Evolutionary conservation across 2,329 filamentous ascomycete genomes (phyloP).

Genomic region (Clonostachys rhizophaga): DNA sequence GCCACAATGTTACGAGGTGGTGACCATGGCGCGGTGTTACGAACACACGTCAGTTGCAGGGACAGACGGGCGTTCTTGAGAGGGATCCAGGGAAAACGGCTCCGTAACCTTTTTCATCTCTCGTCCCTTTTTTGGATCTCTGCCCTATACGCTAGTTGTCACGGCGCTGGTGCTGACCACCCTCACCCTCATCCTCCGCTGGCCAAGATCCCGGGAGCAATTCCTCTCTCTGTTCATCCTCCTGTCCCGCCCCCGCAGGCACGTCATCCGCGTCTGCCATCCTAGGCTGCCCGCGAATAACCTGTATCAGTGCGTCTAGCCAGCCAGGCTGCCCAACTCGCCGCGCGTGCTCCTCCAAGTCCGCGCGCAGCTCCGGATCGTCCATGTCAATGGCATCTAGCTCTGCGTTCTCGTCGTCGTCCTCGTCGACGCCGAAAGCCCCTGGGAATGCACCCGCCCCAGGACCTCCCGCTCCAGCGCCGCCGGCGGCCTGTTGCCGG

Average conservation of each 20-base stretch:
- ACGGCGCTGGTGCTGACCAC: background rate
- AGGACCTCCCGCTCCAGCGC: conserved; percentile 3
- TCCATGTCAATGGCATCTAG: conserved; percentile 14
- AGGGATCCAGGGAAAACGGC: no score
- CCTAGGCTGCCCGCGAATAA: conserved; percentile 11
- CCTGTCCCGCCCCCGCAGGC: conserved; percentile 2
- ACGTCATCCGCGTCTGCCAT: conserved; percentile 4
- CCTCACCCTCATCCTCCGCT: conserved; percentile 9
- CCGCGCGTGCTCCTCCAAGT: conserved; percentile 18
- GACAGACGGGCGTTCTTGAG: no score
- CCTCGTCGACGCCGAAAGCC: conserved; percentile 7
- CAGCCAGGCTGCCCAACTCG: conserved; percentile 17
- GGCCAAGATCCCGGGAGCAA: conserved; percentile 26
- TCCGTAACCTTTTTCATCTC: no score
- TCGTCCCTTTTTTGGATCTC: no score
- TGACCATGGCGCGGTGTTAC: no score
- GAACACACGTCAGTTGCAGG: no score
- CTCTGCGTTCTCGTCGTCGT: conserved; percentile 16
- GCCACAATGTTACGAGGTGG: no score
- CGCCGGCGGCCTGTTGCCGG: conserved; percentile 8
- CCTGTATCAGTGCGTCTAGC: conserved; percentile 13
- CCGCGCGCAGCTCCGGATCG: conserved; percentile 22
- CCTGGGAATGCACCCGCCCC: background rate
- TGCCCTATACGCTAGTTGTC: no score
- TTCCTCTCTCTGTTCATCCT: conserved; percentile 4